Evolutionary conservation across 495 filamentous ascomycete genomes (phyloP).

Genomic region (Jackrogersella multiformis): DNA sequence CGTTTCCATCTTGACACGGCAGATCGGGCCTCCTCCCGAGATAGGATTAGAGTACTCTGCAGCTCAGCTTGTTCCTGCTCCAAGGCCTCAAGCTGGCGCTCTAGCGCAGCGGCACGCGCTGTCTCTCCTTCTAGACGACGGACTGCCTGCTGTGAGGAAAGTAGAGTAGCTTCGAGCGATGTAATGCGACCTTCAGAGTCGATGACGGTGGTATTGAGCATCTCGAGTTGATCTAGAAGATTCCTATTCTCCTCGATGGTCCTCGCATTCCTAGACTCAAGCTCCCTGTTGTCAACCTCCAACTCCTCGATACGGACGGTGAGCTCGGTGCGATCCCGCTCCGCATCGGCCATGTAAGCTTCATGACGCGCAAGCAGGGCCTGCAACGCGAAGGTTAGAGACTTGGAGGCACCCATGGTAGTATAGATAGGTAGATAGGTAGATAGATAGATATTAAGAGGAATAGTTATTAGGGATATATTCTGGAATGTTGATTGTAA

Average conservation of each 20-base stretch:
- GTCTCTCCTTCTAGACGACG: slow-evolving; percentile 77
- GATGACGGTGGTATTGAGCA: slow-evolving; percentile 74
- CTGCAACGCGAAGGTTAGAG: slow-evolving; percentile 80
- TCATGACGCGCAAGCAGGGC: slow-evolving; percentile 91
- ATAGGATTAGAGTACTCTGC: slow-evolving; percentile 69
- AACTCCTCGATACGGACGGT: slow-evolving; percentile 74
- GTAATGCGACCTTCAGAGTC: slow-evolving; percentile 80
- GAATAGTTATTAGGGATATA: background rate
- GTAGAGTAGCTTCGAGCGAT: slow-evolving; percentile 74
- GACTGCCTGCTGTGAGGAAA: slow-evolving; percentile 78
- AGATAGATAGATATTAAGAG: background rate
- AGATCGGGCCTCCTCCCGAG: slow-evolving; percentile 74
- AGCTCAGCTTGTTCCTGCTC: slow-evolving; percentile 82
- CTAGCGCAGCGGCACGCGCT: slow-evolving; percentile 75
- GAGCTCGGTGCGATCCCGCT: slow-evolving; percentile 79
- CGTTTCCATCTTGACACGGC: slow-evolving; percentile 83
- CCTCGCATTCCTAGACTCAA: slow-evolving; percentile 76
- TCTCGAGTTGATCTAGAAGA: slow-evolving; percentile 83
- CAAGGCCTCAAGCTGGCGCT: slow-evolving; percentile 76
- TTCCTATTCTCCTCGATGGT: slow-evolving; percentile 81
- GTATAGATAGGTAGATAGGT: slow-evolving; percentile 20
- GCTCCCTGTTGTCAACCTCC: slow-evolving; percentile 77
- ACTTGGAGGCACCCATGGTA: slow-evolving; percentile 47
- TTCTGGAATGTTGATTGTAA: too few relatives aligned
- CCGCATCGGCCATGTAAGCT: slow-evolving; percentile 88